Percentiles rank a stretch among this genome's conserved stretches.
These are phyloP conservation scores for Fusarium sp. DNA, from an alignment of 2,329 filamentous ascomycete genomes.

Conservation along the genomic window DNA sequence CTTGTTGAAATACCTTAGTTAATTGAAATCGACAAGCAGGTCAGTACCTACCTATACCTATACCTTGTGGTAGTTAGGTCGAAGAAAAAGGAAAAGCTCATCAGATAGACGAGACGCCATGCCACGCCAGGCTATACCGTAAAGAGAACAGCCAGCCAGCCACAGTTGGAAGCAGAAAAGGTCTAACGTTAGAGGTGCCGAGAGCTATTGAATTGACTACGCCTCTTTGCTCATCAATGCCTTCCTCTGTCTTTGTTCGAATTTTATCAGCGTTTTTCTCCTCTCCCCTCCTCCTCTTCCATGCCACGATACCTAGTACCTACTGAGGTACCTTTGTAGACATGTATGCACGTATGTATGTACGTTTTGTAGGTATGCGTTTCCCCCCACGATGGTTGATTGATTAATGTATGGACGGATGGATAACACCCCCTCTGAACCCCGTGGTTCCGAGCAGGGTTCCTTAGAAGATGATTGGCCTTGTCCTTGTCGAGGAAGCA, in stretches of 20 bases:
- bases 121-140: constrained; percentile 15
- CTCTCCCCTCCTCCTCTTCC: not conserved
- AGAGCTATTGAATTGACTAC: constrained; percentile 9
- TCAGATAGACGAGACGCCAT: constrained; percentile 25
- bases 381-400: not conserved
- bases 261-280: not conserved
- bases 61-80: not conserved
- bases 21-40: not conserved
- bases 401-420: not conserved
- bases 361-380: not conserved
- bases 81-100: not conserved
- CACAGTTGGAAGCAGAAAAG: constrained; percentile 21
- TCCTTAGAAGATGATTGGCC: constrained; percentile 14
- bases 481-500: not conserved
- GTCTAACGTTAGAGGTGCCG: constrained; percentile 7
- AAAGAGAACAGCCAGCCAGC: constrained; percentile 31
- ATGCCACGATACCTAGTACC: not conserved
- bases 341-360: not conserved
- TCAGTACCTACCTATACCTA: not conserved
- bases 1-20: not conserved
- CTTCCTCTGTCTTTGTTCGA: not conserved
- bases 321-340: too few species aligned
- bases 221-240: constrained; percentile 3
- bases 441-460: constrained; percentile 16
- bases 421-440: constrained; percentile 10